Conservation (phyloP, 495 filamentous ascomycete species). For the Hypoxylon rickii region DNA sequence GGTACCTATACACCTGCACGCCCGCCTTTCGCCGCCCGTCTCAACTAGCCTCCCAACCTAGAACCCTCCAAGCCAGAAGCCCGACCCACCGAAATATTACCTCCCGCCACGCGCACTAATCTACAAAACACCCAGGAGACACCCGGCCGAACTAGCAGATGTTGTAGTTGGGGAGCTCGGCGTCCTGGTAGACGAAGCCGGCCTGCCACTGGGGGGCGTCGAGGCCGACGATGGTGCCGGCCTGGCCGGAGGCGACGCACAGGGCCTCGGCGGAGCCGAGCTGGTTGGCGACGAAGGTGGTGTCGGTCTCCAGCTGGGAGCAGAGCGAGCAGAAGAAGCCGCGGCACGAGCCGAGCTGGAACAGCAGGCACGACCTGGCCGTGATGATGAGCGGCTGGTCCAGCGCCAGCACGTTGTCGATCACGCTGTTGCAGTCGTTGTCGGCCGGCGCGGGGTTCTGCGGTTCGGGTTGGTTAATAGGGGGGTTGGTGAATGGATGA, state of each 20-base stretch:
- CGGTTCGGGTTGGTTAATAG: neutral
- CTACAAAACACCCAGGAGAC: neutral
- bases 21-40: neutral
- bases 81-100: too few relatives aligned
- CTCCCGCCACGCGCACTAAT: neutral
- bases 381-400: slow-evolving; percentile 42
- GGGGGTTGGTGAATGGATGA: slow-evolving; percentile 4
- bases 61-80: too few relatives aligned
- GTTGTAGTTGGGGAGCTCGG: slow-evolving; percentile 44
- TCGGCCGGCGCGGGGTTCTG: slow-evolving; percentile 37
- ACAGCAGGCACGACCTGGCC: slow-evolving; percentile 44
- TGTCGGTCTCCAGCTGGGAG: slow-evolving; percentile 41
- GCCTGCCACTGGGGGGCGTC: slow-evolving; percentile 48
- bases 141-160: slow-evolving; percentile 36
- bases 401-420: slow-evolving; percentile 40
- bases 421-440: slow-evolving; percentile 43
- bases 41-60: neutral
- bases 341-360: slow-evolving; percentile 44
- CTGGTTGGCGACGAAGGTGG: slow-evolving; percentile 47
- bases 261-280: slow-evolving; percentile 42
- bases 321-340: slow-evolving; percentile 52
- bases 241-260: slow-evolving; percentile 44
- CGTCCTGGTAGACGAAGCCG: slow-evolving; percentile 41
- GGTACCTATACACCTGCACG: too few relatives aligned
- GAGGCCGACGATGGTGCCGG: slow-evolving; percentile 44